Conservation (phyloP, 139 green algal species). For the Haematococcus sp. region DNA sequence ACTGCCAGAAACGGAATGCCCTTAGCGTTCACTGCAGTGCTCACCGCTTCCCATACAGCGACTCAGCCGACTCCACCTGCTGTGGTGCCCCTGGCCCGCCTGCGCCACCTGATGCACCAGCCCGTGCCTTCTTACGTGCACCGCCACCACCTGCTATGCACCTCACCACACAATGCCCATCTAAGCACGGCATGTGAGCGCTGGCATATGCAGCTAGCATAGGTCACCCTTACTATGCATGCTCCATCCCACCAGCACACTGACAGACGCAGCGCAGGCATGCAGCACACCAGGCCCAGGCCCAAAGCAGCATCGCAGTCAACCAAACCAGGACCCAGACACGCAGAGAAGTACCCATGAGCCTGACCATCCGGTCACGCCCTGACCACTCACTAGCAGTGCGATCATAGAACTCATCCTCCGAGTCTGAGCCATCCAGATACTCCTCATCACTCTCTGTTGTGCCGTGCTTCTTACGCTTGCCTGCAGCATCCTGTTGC, state of each 20-base stretch:
- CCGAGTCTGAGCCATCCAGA: slow-evolving; percentile 50
- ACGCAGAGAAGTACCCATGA: neutral
- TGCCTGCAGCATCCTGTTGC: neutral
- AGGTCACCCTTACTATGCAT: no score
- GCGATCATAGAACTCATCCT: slow-evolving; percentile 81
- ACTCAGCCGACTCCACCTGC: slow-evolving; percentile 50
- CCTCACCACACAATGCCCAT: neutral
- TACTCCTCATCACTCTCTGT: slow-evolving; percentile 42
- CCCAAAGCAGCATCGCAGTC: no score
- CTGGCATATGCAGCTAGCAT: no score
- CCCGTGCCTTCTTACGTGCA: slow-evolving; percentile 10
- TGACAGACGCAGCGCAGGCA: no score
- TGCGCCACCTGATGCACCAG: neutral
- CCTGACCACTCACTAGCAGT: slow-evolving; percentile 22
- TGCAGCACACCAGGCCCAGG: no score
- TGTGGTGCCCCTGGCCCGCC: neutral
- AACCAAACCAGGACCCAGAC: no score
- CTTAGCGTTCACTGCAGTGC: slow-evolving; percentile 2
- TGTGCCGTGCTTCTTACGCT: slow-evolving; percentile 18
- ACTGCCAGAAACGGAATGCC: no score
- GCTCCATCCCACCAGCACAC: no score
- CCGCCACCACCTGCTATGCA: neutral
- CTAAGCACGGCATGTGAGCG: no score
- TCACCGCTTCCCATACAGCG: slow-evolving; percentile 53
- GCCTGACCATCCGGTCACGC: neutral